Evolutionary conservation across 2,329 filamentous ascomycete species (phyloP).

Genomic region (Diaporthe eres): DNA sequence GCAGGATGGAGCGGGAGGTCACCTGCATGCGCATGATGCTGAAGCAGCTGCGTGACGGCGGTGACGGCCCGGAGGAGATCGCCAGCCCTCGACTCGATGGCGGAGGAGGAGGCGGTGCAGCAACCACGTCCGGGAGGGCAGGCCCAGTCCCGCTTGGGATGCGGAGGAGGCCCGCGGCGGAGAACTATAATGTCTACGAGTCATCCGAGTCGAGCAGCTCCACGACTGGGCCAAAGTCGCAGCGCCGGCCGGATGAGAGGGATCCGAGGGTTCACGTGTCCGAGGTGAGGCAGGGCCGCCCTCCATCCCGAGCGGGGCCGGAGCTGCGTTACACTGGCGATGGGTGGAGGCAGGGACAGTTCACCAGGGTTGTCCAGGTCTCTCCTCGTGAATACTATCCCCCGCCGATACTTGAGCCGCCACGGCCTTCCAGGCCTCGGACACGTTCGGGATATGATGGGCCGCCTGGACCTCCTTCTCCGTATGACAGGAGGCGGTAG

Average conservation of each 20-base stretch:
- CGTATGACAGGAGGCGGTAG: conserved; percentile 23
- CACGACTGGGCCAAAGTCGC: conserved; percentile 7
- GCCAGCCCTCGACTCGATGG: background rate
- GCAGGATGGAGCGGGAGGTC: conserved; percentile 43
- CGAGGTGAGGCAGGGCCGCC: conserved; percentile 21
- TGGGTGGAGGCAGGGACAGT: conserved; percentile 20
- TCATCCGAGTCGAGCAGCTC: conserved; percentile 28
- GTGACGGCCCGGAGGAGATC: conserved; percentile 28
- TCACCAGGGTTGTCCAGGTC: conserved; percentile 3
- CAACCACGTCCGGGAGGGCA: background rate
- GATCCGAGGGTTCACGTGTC: conserved; percentile 20
- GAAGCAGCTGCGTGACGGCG: conserved; percentile 37
- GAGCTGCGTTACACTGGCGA: conserved; percentile 22
- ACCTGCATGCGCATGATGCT: conserved; percentile 43
- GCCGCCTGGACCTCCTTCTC: conserved; percentile 13
- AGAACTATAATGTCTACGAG: conserved; percentile 32
- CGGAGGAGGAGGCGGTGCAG: conserved; percentile 2
- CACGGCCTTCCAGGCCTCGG: conserved; percentile 25
- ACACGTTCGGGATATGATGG: conserved; percentile 32
- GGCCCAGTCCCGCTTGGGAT: conserved; percentile 16
- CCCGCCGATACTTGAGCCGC: conserved; percentile 28
- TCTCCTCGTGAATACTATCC: background rate
- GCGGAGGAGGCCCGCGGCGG: conserved; percentile 26
- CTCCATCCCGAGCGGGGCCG: conserved; percentile 11
- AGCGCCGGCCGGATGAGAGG: conserved; percentile 22